Evolutionary conservation across 371 early-diverging fungal genomes (phyloP), one percentile per base, ranked within the genome.

Genomic region (Mortierella sp.): DNA sequence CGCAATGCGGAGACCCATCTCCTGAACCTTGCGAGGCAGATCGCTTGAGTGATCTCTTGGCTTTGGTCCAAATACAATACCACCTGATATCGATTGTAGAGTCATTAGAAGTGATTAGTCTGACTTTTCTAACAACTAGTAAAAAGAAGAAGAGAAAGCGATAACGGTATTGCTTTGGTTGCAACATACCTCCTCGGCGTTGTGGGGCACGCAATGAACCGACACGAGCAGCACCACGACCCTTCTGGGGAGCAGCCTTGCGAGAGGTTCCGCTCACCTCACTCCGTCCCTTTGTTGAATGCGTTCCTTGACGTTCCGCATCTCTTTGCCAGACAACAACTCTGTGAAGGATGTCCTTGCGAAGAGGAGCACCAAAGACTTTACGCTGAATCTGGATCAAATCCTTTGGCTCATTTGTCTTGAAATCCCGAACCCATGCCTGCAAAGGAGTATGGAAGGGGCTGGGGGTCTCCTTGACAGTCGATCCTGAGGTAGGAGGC

Each of bases 231-330:
- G 85, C 88, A 82, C 98, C 98, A 50, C 96, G 87, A 7, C 98
- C 98, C 84, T 98, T 98, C 83, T 98, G 98, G 26, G 93, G 93
- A 43, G 90, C 87, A 12, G 82, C 82, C 83, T 95, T 98, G 67
- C 87, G 83, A 50, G 93, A 88, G 6, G 93, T 88, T 25, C 97
- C 98, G 28, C 93, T 84, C 37, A 97, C 97, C 70, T 96, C 95
- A 47, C 92, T 87, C 60, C 94, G 88, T 18, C 87, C 85, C 76
- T 95, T 95, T 28, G 95, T 88, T 29, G 90, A 89, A 60, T 91
- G 91, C 11, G 97, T 97, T 50, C 97, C 97, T 79, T 93, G 94
- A 65, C 94, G 88, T 85, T 91, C 80, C 29, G 85, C 86, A 76
- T 93, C 92, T 28, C 95, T 82, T 79, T 94, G 93, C 90, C 93